These are phyloP conservation scores for Euphorbia tirucalli DNA, from an alignment of 345 rosid genomes.

Conservation along the genomic window DNA sequence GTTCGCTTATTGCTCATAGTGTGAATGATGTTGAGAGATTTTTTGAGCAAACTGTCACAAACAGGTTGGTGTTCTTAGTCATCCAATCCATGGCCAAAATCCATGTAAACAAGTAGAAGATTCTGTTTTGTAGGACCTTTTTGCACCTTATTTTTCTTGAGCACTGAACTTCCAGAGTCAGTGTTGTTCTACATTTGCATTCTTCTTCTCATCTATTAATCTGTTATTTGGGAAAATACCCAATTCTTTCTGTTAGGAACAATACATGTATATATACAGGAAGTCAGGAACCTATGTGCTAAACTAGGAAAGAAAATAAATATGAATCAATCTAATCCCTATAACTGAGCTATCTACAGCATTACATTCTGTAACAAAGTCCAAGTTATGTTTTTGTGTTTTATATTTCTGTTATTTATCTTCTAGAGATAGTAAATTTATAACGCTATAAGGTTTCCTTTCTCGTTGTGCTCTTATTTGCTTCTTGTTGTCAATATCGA, in stretches of 20 bases:
- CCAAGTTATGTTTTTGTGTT: neutral
- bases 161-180: neutral
- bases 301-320: too few relatives aligned
- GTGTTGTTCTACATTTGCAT: neutral
- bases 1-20: slow-evolving; percentile 58
- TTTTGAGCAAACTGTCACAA: slow-evolving; percentile 84
- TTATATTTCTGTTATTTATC: neutral
- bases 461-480: neutral
- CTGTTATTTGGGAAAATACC: too few relatives aligned
- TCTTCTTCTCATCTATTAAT: neutral
- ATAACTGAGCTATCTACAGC: too few relatives aligned
- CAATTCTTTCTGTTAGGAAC: too few relatives aligned
- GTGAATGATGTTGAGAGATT: slow-evolving; percentile 72
- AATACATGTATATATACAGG: too few relatives aligned
- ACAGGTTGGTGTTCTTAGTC: slow-evolving; percentile 53
- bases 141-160: neutral
- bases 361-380: too few relatives aligned
- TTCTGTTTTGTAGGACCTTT: neutral
- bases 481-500: neutral
- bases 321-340: too few relatives aligned
- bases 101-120: neutral
- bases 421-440: neutral
- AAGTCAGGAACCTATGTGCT: too few relatives aligned
- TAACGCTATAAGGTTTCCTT: neutral
- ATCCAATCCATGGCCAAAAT: neutral